Conservation (phyloP, 495 filamentous ascomycete species). For the Talaromyces nanjingensis region DNA sequence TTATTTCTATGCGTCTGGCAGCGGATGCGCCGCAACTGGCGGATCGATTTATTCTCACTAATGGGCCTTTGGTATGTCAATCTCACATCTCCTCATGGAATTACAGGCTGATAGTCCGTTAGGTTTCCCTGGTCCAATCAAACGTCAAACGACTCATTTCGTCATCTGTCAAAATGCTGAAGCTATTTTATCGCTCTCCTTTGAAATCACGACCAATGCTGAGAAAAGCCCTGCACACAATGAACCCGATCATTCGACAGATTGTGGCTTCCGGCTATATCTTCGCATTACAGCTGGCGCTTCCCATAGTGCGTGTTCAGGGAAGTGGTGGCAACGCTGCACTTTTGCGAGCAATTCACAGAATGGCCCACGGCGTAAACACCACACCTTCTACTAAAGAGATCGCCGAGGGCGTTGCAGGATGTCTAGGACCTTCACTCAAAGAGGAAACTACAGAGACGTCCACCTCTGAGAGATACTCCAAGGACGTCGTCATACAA, state of each 20-base stretch:
- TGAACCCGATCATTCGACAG: slow-evolving; percentile 36
- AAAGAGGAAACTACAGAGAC: slow-evolving; percentile 29
- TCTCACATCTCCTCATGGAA: background rate
- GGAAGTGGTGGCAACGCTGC: slow-evolving; percentile 34
- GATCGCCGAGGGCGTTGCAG: slow-evolving; percentile 37
- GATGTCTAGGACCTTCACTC: slow-evolving; percentile 31
- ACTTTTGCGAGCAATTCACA: slow-evolving; percentile 32
- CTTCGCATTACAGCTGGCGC: slow-evolving; percentile 42
- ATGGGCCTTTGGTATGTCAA: slow-evolving; percentile 40
- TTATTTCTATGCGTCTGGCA: slow-evolving; percentile 45
- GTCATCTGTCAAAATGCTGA: slow-evolving; percentile 39
- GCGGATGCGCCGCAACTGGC: slow-evolving; percentile 47
- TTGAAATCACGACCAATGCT: slow-evolving; percentile 31
- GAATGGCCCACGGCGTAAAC: slow-evolving; percentile 18
- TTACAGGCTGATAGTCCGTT: slow-evolving; percentile 8
- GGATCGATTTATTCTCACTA: slow-evolving; percentile 44
- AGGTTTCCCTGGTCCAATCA: slow-evolving; percentile 24
- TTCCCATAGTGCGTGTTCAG: slow-evolving; percentile 27
- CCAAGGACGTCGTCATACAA: slow-evolving; percentile 19
- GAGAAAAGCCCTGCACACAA: slow-evolving; percentile 28
- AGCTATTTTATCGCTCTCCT: slow-evolving; percentile 34
- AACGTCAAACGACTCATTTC: slow-evolving; percentile 27
- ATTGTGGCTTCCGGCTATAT: slow-evolving; percentile 40
- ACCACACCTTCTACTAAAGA: slow-evolving; percentile 20
- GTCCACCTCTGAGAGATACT: slow-evolving; percentile 25